These are phyloP conservation scores for Pelargonium cotyledonis DNA, from an alignment of 441 rosid species.

Conservation along the genomic window DNA sequence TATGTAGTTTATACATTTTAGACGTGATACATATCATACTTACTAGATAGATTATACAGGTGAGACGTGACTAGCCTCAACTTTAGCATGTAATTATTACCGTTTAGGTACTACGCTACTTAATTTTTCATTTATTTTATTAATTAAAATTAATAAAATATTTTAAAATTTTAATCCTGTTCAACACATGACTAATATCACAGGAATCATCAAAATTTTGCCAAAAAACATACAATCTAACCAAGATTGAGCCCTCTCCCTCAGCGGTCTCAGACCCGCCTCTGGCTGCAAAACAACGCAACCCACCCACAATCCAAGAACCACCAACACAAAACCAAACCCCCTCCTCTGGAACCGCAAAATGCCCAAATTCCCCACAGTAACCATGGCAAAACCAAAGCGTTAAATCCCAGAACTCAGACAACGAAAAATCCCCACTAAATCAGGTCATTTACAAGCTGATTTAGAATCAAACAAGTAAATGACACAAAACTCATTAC, in stretches of 20 bases:
- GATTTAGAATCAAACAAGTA: constrained; percentile 17
- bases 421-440: constrained; percentile 15
- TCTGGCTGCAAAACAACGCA: constrained; percentile 44
- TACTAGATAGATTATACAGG: too few species aligned
- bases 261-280: constrained; percentile 65
- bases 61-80: too few species aligned
- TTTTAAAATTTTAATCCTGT: too few species aligned
- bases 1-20: too few species aligned
- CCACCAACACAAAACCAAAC: constrained; percentile 41
- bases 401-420: constrained; percentile 16
- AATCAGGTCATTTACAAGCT: constrained; percentile 15
- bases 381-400: constrained; percentile 39
- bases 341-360: constrained; percentile 24
- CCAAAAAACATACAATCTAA: too few species aligned
- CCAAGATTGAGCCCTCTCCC: constrained; percentile 78
- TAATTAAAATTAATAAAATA: too few species aligned
- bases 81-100: too few species aligned
- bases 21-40: too few species aligned
- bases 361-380: constrained; percentile 29
- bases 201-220: too few species aligned
- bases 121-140: too few species aligned
- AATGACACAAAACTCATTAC: constrained; percentile 27
- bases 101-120: too few species aligned
- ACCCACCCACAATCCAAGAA: constrained; percentile 48
- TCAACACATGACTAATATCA: too few species aligned